These are phyloP conservation scores for Lichtheimia corymbifera DNA, from an alignment of 371 early-diverging fungal species.

Conservation along the genomic window DNA sequence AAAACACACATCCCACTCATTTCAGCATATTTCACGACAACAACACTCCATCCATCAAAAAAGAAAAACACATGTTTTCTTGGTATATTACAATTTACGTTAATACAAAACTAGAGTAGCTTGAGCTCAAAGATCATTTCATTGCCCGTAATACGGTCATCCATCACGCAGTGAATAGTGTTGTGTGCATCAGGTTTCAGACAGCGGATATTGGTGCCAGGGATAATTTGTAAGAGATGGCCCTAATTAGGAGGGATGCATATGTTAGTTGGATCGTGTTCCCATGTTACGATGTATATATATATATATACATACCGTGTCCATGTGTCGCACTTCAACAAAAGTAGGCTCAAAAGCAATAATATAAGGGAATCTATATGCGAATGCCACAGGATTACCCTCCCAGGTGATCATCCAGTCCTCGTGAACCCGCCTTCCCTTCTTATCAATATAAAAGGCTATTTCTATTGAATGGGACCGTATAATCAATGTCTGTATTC, in stretches of 20 bases:
- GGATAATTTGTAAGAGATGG: slow-evolving; percentile 64
- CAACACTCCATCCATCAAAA: not conserved
- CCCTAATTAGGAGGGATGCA: slow-evolving; percentile 32
- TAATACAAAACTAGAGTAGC: slow-evolving; percentile 16
- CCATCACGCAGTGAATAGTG: slow-evolving; percentile 58
- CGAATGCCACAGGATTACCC: slow-evolving; percentile 35
- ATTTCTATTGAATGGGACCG: slow-evolving; percentile 14
- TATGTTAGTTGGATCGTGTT: not conserved
- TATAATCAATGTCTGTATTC: not conserved
- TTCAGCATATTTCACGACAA: not conserved
- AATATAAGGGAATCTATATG: slow-evolving; percentile 34
- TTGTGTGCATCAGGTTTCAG: slow-evolving; percentile 55
- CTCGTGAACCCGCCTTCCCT: slow-evolving; percentile 30
- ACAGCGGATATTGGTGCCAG: slow-evolving; percentile 62
- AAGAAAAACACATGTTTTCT: not conserved
- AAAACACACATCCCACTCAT: slow-evolving; percentile 2
- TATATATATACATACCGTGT: slow-evolving; percentile 20
- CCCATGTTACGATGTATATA: not conserved
- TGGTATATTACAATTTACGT: slow-evolving; percentile 3
- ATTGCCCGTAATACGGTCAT: slow-evolving; percentile 35
- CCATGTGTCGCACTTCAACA: slow-evolving; percentile 31
- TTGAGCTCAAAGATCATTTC: slow-evolving; percentile 44
- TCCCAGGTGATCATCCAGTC: slow-evolving; percentile 40
- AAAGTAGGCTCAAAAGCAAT: slow-evolving; percentile 39
- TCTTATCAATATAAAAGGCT: slow-evolving; percentile 45